Evolutionary conservation across 345 rosid species (phyloP), one percentile per base, ranked within the genome.

Genomic region (Luvunga scandens): DNA sequence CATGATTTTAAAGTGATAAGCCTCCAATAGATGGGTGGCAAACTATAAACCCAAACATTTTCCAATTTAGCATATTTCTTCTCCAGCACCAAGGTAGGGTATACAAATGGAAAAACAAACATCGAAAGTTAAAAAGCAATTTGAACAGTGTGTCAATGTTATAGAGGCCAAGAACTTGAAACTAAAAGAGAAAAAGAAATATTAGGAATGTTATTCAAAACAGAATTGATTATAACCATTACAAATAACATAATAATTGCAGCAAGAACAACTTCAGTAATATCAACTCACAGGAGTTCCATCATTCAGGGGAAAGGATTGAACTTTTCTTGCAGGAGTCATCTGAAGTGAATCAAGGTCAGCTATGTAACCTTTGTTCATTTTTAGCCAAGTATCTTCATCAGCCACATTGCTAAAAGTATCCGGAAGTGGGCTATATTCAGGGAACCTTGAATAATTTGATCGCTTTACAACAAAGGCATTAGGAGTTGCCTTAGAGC

Each of bases 371-470:
- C 99, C 99, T 79, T 90, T 90, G 85, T 96, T 96, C 90, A 96
- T 87, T 88, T 90, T 89, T 80, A 89, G 81, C 99, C 98, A 96
- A 19, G 95, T 87, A 77, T 96, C 99, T 86, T 96, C 97, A 82
- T 96, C 99, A 50, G 97, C 99, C 62, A 96, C 88, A 72, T 84
- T 85, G 82, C 93, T 89, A 69, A 90, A 83, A 77, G 87, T 80
- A 85, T 92, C 90, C 62, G 93, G 95, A 83, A 92, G 92, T 8
- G 97, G 98, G 81, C 99, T 96, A 77, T 53, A 92, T 72, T 87
- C 97, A 66, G 90, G 83, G 66, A 87, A 84, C 61, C 83, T 78
- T 28, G 90, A 81, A 82, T 90, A 87, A 83, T 86, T 91, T 83
- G 99, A 93, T 64, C 97, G 84, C 66, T 81, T 88, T 80, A 84